Base-by-base conservation (phyloP, 768 basidiomycete species). In the Lentinula sp. region DNA sequence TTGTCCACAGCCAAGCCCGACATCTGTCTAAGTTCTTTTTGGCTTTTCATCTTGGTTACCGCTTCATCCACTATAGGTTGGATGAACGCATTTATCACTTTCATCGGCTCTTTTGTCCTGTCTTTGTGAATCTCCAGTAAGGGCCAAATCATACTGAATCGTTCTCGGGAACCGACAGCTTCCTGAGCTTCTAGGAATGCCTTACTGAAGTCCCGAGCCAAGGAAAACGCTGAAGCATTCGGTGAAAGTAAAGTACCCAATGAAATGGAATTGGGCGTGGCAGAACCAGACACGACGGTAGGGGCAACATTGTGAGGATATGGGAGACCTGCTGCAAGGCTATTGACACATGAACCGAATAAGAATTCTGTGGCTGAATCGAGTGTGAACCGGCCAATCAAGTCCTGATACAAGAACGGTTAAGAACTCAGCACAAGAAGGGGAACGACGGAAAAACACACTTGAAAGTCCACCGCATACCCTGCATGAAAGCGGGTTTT, bases 341-440 rank as follows among this genome's bases (percentile, higher is more conserved):
- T 79, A 61, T 86, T 71, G 2, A 86, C 81, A 64, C 81, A 81
- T 55, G 73, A 73, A 2, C 86, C 86, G 58, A 88, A 87, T 39
- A 89, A 77, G 66, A 87, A 87, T 59, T 86, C 85, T 0, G 85
- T 82, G 1, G 85, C 85, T 2, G 84, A 78, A 71, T 89, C 87
- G 23, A 88, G 78, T 0, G 86, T 86, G 67, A 87, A 87, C 2
- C 85, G 78, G 2, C 77, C 79, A 67, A 85, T 80, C 3, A 85
- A 71, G 65, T 86, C 85, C 80, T 84, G 60, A 13, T 9, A 57
- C 28, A 18, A 55, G 4, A 32, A 9, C 46, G 39, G 20, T 43
- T 46, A 18, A 13, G 5, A 55, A 36, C 49, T 48, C 37, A 13
- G 16, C 58, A 3, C 15, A 56, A 56, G 42, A 55, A 46, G 39